Conservation (phyloP, 495 filamentous ascomycete genomes). For the Apodospora peruviana region DNA sequence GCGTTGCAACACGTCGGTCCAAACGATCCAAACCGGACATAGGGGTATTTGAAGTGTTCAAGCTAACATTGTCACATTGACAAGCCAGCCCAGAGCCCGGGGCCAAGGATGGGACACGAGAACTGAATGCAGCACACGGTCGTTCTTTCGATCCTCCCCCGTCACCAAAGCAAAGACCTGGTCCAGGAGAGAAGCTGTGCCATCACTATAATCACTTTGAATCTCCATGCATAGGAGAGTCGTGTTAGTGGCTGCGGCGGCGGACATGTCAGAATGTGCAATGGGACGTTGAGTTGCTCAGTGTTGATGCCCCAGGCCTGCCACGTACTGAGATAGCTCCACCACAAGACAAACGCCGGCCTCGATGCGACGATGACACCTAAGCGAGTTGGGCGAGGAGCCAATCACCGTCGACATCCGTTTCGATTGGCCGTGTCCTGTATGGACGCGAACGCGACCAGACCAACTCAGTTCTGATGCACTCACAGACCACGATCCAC, state of each 20-base stretch:
- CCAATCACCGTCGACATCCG: too few relatives aligned
- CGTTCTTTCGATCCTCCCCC: too few relatives aligned
- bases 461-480: too few relatives aligned
- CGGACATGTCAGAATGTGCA: neutral
- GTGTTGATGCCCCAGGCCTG: too few relatives aligned
- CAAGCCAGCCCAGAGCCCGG: neutral
- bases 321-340: neutral
- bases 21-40: neutral
- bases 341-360: neutral
- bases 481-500: too few relatives aligned
- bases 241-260: neutral
- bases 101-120: neutral
- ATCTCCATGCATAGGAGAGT: neutral
- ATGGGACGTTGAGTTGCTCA: neutral
- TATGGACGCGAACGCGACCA: too few relatives aligned
- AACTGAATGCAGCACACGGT: too few relatives aligned
- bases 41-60: neutral
- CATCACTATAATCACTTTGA: neutral
- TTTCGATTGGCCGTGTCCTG: too few relatives aligned
- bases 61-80: too few relatives aligned
- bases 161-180: too few relatives aligned
- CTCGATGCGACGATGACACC: neutral
- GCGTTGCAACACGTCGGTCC: neutral
- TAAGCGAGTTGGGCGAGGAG: neutral
- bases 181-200: neutral